Base-by-base conservation (phyloP, 495 filamentous ascomycete genomes). In the Penicillium salamii region DNA sequence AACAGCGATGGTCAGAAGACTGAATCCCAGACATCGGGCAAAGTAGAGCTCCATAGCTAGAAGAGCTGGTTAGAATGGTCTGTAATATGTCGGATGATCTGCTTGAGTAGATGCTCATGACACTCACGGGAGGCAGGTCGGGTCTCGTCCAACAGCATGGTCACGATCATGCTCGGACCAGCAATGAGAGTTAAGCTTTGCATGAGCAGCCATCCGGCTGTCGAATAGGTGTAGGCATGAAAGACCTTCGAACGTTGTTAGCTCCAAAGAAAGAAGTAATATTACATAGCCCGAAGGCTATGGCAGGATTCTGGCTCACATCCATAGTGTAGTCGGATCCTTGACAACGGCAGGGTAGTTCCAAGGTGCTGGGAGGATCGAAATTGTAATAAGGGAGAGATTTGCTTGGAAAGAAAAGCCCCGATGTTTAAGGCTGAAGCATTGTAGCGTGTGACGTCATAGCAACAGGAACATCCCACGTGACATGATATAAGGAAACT, bases 11-110 rank as follows among this genome's bases (percentile, higher is more conserved):
- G 85, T 74, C 15, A 95, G 57, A 21, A 89, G 70, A 17, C 80
- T 63, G 29, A 95, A 62, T 35, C 88, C 88, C 0, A 89, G 69
- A 19, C 76, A 78, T 23, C 88, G 85, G 32, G 83, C 79, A 58
- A 91, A 79, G 71, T 95, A 95, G 9, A 76, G 60, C 65, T 91
- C 88, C n/a, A 90, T 72, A 12, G 65, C 84, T 82, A 24, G 21
- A 5, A 11, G 7, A 3, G 12, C 17, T 20, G 5, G 15, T 54
- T 41, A 57, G 42, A 13, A 46, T 21, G 6, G 13, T 13, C 17
- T 5, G 17, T 24, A 5, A 20, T 31, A 5, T 5, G 24, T 28
- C 29, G 3, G 5, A 32, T 5, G 29, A 3, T 7, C 12, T 32
- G 29, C 5, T 11, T 32, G 29, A 7, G 3, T 32, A 26, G 23